Evolutionary conservation across 139 green algal species (phyloP), one percentile per base, ranked within the genome.

Genomic region (Microglena sp.): DNA sequence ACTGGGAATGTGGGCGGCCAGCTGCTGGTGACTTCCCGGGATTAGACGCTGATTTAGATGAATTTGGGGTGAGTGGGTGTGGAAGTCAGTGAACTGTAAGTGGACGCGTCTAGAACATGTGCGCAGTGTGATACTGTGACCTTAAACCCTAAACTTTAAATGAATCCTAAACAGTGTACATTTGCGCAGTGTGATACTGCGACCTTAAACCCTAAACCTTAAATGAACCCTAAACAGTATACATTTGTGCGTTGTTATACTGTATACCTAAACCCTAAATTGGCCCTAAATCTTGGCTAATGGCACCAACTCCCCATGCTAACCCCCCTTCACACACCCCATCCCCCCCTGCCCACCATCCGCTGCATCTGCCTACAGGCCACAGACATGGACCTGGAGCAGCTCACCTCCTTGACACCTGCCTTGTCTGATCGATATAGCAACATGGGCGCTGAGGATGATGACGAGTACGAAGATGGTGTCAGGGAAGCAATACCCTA

Each of bases 1-100:
- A 61, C 4, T 90, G 83, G 83, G 72, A 75, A 60, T 90, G 83
- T 55, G 83, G 83, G 29, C 62, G 83, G 55, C 83, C 83, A 3
- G 55, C 71, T n/a, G 67, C 69, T 24, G 62, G 56, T 2, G 75
- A 82, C 28, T 21, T 81, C 27, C 54, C 30, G 2, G 72, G 69
- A 15, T 50, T 89, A 44, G 74, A 86, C 44, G 72, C 68, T 27
- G 80, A 84, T 27, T 78, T 77, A 15, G 72, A 84, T 43, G 63
- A 78, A 18, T 89, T 84, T 57, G 64, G 69, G 64, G 74, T 92
- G 58, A 30, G 68, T 32, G 68, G 68, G 72, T 44, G 35, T 4
- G 64, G 68, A 24, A 45, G 70, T 15, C 4, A 30, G 28, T n/a
- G 59, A 29, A 43, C 11, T 33, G 15, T 28, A 5, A 0, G 1